Conservation (phyloP, 352 stramenopile species). For the Phytophthora boehmeriae region DNA sequence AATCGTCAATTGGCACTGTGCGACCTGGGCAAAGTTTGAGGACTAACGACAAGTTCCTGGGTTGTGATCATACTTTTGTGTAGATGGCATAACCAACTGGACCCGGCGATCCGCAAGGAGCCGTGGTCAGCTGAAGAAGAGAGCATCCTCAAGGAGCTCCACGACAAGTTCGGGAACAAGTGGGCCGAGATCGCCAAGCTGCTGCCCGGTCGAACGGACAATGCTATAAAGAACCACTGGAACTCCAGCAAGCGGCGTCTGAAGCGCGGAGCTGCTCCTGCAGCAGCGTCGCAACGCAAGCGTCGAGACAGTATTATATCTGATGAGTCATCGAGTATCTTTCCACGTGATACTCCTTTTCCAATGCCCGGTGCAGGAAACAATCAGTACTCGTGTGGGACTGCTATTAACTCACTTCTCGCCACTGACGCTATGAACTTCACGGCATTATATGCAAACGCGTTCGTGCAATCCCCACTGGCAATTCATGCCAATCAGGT, state of each 20-base stretch:
- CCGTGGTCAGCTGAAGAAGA: constrained; percentile 93
- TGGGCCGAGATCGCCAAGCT: constrained; percentile 92
- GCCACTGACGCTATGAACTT: constrained; percentile 30
- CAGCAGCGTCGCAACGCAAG: constrained; percentile 20
- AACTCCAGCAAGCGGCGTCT: constrained; percentile 86
- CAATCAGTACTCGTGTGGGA: constrained; percentile 2
- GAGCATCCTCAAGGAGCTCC: constrained; percentile 64
- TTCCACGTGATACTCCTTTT: constrained; percentile 1
- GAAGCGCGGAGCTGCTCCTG: constrained; percentile 48
- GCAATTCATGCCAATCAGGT: constrained; percentile 29
- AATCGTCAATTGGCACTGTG: neutral
- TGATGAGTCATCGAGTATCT: constrained; percentile 3
- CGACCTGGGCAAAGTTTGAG: neutral
- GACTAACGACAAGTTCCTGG: constrained; percentile 2
- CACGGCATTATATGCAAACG: constrained; percentile 20
- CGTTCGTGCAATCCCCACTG: constrained; percentile 35
- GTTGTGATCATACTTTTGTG: constrained; percentile 5
- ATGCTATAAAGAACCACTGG: constrained; percentile 94
- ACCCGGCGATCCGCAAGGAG: constrained; percentile 93
- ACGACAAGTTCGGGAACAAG: constrained; percentile 89
- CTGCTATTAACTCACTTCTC: constrained; percentile 20
- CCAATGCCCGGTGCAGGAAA: constrained; percentile 2
- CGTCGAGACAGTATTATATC: constrained; percentile 10
- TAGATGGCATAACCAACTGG: constrained; percentile 96
- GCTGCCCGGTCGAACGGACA: constrained; percentile 87